phyloP scores from a whole-genome alignment of 2,329 filamentous ascomycete genomes.

The Mollisiaceae sp. region DNA sequence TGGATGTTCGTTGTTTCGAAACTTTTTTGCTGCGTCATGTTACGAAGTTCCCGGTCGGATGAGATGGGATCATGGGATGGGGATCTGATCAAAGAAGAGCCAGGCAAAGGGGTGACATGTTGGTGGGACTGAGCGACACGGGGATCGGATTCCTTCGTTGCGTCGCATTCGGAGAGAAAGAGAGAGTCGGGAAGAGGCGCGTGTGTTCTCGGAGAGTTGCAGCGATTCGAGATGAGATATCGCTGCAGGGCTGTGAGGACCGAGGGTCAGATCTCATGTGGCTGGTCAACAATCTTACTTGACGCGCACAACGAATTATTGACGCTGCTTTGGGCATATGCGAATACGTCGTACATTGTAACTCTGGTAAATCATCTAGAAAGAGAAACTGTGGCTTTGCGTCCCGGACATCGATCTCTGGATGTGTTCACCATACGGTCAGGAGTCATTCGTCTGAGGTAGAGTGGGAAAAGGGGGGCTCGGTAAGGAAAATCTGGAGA shows the following conservation, averaged over 20 bases:
- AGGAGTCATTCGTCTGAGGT: neutral
- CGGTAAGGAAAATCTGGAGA: neutral
- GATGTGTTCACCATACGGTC: neutral
- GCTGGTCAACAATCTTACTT: slow-evolving; percentile 3
- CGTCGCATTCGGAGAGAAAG: neutral
- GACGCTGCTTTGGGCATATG: neutral
- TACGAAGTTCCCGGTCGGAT: neutral
- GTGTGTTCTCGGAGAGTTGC: neutral
- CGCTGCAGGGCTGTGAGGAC: neutral
- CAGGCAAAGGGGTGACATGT: neutral
- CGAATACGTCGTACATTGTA: neutral
- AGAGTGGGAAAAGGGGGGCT: neutral
- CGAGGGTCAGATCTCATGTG: slow-evolving; percentile 4
- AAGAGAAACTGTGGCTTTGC: neutral
- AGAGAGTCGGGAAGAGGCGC: neutral
- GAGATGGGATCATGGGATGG: neutral
- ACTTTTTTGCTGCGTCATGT: neutral
- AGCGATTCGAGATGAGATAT: neutral
- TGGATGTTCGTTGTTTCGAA: neutral
- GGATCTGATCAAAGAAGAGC: neutral
- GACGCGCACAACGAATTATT: slow-evolving; percentile 9
- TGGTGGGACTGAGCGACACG: neutral
- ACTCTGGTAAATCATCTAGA: slow-evolving; percentile 1
- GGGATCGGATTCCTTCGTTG: slow-evolving; percentile 7
- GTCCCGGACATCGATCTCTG: slow-evolving; percentile 4